Base-by-base conservation (phyloP, 1,139 yeast genomes). In the Debaryomyces robertsiae region DNA sequence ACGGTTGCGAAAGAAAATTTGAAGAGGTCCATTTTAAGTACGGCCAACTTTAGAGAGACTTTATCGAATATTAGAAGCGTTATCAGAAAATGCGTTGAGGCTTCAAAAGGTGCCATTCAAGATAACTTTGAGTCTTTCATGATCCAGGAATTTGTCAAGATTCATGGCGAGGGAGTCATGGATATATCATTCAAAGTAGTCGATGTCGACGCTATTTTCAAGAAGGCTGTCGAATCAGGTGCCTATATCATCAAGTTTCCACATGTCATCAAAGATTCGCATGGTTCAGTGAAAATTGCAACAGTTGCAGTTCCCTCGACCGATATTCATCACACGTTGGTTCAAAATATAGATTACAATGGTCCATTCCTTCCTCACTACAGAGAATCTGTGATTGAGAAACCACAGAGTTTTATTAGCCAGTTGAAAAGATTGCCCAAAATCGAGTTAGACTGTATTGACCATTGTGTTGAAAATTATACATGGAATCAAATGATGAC, bases 401-500 rank as follows among this genome's bases (percentile, higher is more conserved):
- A 30, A 18, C 30, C 50, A 40, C 35, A 41, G 27, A 17, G 38
- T 5, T 36, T 36, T 40, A 9, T 24, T 6, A 27, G 17, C 6
- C 36, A 18, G 36, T 36, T 29, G 14, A 10, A 14, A 29, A 32
- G 9, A 2, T 49, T 72, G 11, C 75, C 75, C 1, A 55, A 61
- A 2, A 59, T 79, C 11, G 44, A 57, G 0, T 58, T 82, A 30
- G 53, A 53, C 1, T 52, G 57, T 4, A 76, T 87, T 47, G 95
- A 87, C 56, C 95, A 87, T 53, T 82, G 89, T 55, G 95, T 87
- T 10, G 90, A 84, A 48, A 87, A 86, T 60, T 84, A 81, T 53
- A 77, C 77, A 30, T 84, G 91, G 91, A 65, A 81, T 52, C 68
- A 75, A 52, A 81, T 86, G 86, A 71, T 72, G 38, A 51, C 51